Evolutionary conservation across 2,329 filamentous ascomycete genomes (phyloP).

Genomic region (Fusarium drepaniforme): DNA sequence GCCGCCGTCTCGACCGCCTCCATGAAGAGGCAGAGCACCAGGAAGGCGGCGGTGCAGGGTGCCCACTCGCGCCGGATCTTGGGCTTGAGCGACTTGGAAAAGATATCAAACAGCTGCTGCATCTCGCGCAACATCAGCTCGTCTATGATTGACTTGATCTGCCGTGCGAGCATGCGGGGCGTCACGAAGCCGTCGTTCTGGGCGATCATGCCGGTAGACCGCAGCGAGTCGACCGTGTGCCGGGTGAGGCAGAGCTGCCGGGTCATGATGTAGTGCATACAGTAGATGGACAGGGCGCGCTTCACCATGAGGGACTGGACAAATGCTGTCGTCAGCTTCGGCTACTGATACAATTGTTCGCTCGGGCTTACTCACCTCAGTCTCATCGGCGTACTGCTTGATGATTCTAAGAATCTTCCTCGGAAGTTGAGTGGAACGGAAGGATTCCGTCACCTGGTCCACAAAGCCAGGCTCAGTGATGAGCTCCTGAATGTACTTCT

Average conservation of each 20-base stretch:
- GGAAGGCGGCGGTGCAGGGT: constrained; percentile 67
- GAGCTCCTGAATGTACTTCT: constrained; percentile 63
- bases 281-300: constrained; percentile 66
- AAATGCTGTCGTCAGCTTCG: constrained; percentile 22
- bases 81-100: constrained; percentile 66
- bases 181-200: constrained; percentile 61
- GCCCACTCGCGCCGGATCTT: constrained; percentile 67
- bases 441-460: constrained; percentile 62
- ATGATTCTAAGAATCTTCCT: constrained; percentile 60
- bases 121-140: constrained; percentile 66
- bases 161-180: constrained; percentile 66
- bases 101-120: constrained; percentile 63
- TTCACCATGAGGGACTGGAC: constrained; percentile 62
- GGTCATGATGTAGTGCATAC: constrained; percentile 69
- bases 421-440: constrained; percentile 60
- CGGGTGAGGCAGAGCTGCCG: constrained; percentile 65
- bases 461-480: constrained; percentile 61
- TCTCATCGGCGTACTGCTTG: constrained; percentile 60
- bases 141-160: constrained; percentile 69
- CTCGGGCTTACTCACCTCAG: constrained; percentile 52
- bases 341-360: constrained; percentile 13
- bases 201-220: constrained; percentile 56
- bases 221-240: constrained; percentile 56
- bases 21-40: constrained; percentile 70
- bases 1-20: constrained; percentile 66